Conservation (phyloP, 1,284 basidiomycete genomes). For the Apiotrichum mycotoxinovorans region DNA sequence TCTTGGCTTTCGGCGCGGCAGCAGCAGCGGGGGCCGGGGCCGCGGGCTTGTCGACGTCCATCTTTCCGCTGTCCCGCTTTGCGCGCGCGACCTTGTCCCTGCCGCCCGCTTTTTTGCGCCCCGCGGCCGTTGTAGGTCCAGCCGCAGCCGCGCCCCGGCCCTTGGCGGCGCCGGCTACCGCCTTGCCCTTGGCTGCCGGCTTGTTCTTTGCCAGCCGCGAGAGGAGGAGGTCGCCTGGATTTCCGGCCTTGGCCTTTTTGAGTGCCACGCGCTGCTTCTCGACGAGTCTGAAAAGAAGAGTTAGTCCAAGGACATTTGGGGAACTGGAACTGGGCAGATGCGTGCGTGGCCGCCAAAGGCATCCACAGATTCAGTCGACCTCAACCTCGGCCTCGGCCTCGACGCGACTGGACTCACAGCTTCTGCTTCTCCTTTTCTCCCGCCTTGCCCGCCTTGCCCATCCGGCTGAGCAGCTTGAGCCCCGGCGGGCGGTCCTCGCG, state of each 20-base stretch:
- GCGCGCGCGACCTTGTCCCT: constrained; percentile 31
- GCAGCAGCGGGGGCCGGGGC: not conserved
- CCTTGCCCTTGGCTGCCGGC: constrained; percentile 5
- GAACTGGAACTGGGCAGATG: not conserved
- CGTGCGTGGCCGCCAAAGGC: not conserved
- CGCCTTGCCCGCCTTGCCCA: constrained; percentile 30
- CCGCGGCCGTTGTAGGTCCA: not conserved
- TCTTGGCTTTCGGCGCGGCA: constrained; percentile 24
- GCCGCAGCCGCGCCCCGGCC: not conserved
- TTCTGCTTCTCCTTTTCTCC: constrained; percentile 31
- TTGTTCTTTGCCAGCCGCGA: constrained; percentile 28
- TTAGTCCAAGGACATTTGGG: constrained; percentile 1
- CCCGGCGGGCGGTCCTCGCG: constrained; percentile 31
- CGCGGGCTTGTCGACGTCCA: constrained; percentile 34
- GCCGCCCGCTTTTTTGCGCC: not conserved
- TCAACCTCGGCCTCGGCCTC: constrained; percentile 1
- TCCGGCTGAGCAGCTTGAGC: constrained; percentile 30
- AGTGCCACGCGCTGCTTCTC: constrained; percentile 42
- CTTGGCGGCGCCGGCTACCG: not conserved
- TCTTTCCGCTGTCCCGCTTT: constrained; percentile 24
- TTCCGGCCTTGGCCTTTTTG: constrained; percentile 6
- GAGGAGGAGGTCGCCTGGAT: constrained; percentile 33
- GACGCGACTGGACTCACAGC: constrained; percentile 24
- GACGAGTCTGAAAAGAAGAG: constrained; percentile 27
- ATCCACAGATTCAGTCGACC: no score